A percentile compares a stretch with the other conserved stretches of the same genome.
Evolutionary conservation across 257 asterid genomes (phyloP).

Genomic region (Thymus quinquecostatus): DNA sequence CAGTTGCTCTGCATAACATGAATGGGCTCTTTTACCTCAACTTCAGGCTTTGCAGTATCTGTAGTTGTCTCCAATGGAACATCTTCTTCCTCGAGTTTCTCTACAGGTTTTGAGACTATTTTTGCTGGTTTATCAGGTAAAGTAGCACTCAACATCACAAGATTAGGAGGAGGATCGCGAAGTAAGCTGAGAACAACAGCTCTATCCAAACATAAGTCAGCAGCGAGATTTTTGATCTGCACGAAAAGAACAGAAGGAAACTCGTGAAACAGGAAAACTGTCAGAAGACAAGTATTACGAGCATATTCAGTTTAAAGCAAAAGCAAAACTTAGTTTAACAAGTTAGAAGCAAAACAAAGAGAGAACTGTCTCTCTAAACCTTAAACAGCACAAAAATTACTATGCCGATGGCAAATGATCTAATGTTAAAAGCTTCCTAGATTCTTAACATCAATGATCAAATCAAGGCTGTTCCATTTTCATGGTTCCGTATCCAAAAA

Average conservation of each 20-base stretch:
- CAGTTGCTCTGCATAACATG: constrained; percentile 83
- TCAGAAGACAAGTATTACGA: background rate
- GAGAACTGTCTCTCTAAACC: background rate
- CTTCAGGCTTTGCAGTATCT: constrained; percentile 39
- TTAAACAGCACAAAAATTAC: constrained; percentile 6
- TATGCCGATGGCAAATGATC: background rate
- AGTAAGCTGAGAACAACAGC: constrained; percentile 74
- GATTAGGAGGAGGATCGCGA: constrained; percentile 88
- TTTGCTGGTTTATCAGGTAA: constrained; percentile 79
- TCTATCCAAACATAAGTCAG: constrained; percentile 88
- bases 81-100: constrained; percentile 39
- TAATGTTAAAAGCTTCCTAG: background rate
- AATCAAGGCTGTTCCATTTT: background rate
- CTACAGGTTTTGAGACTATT: constrained; percentile 43
- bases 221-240: constrained; percentile 92
- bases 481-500: background rate
- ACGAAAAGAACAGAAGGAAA: constrained; percentile 31
- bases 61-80: constrained; percentile 39
- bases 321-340: no score
- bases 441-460: background rate
- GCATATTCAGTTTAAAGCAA: background rate
- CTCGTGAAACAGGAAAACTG: background rate
- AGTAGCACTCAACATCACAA: constrained; percentile 78
- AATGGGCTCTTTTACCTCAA: constrained; percentile 57
- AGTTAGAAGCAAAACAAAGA: background rate